Evolutionary conservation across 2,329 filamentous ascomycete species (phyloP).

Genomic region (Bipolaris zeicola): DNA sequence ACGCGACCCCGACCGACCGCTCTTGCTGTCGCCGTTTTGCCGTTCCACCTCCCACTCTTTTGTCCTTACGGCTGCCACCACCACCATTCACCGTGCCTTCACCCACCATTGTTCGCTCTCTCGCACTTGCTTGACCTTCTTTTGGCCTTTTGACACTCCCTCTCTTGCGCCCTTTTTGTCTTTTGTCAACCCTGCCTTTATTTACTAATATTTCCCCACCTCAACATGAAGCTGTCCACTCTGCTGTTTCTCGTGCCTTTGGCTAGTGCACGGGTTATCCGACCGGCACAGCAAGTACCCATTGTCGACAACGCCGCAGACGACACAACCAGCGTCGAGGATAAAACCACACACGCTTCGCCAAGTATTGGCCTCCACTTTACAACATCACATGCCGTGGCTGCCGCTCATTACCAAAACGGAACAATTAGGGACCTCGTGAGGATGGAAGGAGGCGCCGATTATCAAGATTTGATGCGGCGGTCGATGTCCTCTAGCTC

Average conservation of each 20-base stretch:
- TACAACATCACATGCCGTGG: conserved; percentile 33
- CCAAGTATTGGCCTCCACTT: conserved; percentile 36
- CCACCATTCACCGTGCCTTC: not conserved
- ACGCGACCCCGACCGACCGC: not conserved
- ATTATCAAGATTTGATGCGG: conserved; percentile 32
- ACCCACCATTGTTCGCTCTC: not conserved
- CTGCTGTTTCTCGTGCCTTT: conserved; percentile 15
- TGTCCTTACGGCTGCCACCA: not conserved
- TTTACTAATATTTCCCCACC: conserved; percentile 2
- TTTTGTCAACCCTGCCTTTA: not conserved
- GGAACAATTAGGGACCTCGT: conserved; percentile 30
- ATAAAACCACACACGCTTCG: conserved; percentile 1
- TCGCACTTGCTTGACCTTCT: not conserved
- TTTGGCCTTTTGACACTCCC: not conserved
- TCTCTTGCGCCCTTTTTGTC: not conserved
- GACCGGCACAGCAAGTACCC: conserved; percentile 13
- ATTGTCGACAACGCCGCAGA: not conserved
- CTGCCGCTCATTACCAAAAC: conserved; percentile 30
- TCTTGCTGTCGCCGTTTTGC: not conserved
- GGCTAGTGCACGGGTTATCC: conserved; percentile 14
- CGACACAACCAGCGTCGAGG: not conserved
- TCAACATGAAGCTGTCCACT: conserved; percentile 13
- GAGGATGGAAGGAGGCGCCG: conserved; percentile 28
- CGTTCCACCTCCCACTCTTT: not conserved
- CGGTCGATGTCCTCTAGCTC: conserved; percentile 23